Evolutionary conservation across 441 rosid genomes (phyloP), one percentile per base, ranked within the genome.

Genomic region (Adansonia grandidieri): DNA sequence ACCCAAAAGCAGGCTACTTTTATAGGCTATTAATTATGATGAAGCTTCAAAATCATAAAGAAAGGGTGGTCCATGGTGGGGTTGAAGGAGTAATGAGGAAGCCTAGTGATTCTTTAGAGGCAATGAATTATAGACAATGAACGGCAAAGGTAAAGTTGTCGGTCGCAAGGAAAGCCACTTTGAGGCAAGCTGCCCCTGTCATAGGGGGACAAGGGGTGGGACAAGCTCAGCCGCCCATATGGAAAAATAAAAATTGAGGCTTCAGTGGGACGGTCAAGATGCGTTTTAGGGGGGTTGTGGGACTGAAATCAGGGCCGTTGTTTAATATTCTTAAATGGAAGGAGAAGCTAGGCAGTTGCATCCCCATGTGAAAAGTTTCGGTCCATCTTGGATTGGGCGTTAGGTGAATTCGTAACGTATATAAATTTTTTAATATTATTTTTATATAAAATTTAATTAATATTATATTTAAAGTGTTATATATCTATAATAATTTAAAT

Each of bases 151-250:
- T 83, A 88, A 83, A 80, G 89, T 71, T 91, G 97, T 94, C 97
- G 95, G 93, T 81, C 71, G 90, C 88, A 84, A 28, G 62, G 67
- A 90, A 87, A 72, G 87, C 96, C 91, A 79, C 80, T 73, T 81
- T 83, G 84, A 87, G 89, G 93, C 92, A 87, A 83, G 78, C 71
- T 91, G 96, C 84, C 82, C 74, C 76, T 54, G 77, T 79, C 73
- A 45, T 79, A 3, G 77, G 91, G 95, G 89, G 93, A 91, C 98
- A 92, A 82, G 69, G 57, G 78, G 32, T 70, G 87, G 90, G 96
- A 89, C 97, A 93, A 67, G 84, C 83, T 64, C 83, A 75, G 89
- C 88, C 88, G 84, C 90, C 90, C 89, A 83, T 83, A 79, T 78
- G 89, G 87, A 85, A 74, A 7, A 13, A 6, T 47, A 7, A 66